phyloP scores from a whole-genome alignment of 768 basidiomycete species.

The Russula sp. region DNA sequence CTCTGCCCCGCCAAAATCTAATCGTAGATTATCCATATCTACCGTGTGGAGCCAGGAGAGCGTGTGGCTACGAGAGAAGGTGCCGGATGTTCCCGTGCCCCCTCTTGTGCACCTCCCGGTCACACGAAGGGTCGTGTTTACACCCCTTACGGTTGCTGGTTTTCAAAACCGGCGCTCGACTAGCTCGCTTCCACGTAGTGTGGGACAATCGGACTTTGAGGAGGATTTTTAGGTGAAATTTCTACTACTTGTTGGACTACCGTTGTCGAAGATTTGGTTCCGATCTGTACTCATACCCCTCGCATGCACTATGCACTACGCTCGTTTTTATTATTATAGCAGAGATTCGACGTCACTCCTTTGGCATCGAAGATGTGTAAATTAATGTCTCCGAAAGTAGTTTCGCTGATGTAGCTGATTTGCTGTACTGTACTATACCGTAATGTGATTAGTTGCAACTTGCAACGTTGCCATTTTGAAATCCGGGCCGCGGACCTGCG shows the following conservation, averaged over 20 bases:
- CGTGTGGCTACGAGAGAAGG: slow-evolving; percentile 22
- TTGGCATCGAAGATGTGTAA: neutral
- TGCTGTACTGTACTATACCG: neutral
- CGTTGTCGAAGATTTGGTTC: neutral
- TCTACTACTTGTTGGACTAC: neutral
- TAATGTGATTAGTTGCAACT: neutral
- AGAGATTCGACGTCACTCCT: neutral
- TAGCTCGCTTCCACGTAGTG: slow-evolving; percentile 21
- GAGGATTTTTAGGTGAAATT: slow-evolving; percentile 10
- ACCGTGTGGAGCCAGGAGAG: slow-evolving; percentile 27
- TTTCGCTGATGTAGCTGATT: neutral
- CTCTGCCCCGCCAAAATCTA: neutral
- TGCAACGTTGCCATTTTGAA: neutral
- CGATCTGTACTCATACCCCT: neutral
- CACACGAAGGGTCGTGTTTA: slow-evolving; percentile 2
- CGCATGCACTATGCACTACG: slow-evolving; percentile 9
- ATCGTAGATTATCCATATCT: slow-evolving; percentile 14
- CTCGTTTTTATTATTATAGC: slow-evolving; percentile 14
- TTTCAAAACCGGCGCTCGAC: slow-evolving; percentile 12
- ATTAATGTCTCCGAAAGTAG: neutral
- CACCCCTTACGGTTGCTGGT: neutral
- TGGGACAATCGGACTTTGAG: slow-evolving; percentile 19
- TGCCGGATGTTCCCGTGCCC: slow-evolving; percentile 10
- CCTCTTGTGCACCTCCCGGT: slow-evolving; percentile 10
- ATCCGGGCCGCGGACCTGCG: slow-evolving; percentile 17